These are phyloP conservation scores for Cytospora paraplurivora DNA, from an alignment of 2,329 filamentous ascomycete genomes.

Conservation along the genomic window DNA sequence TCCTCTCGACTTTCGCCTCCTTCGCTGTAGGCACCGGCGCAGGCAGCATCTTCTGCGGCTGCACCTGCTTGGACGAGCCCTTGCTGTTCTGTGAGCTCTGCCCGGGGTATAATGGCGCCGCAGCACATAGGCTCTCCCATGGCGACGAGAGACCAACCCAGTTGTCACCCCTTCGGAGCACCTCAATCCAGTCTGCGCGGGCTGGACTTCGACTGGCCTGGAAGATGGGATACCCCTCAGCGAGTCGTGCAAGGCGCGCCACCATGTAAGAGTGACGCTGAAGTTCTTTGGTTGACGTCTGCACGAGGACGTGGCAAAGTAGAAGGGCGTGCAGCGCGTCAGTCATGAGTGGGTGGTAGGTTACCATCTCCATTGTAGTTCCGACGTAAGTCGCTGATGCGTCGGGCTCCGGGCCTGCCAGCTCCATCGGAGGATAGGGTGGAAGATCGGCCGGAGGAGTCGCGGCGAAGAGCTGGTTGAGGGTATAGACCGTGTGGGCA, in stretches of 20 bases:
- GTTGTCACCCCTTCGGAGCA: constrained; percentile 67
- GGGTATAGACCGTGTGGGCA: constrained; percentile 45
- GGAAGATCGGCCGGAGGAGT: constrained; percentile 68
- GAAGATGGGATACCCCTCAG: constrained; percentile 81
- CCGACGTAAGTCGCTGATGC: constrained; percentile 39
- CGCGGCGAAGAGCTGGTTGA: constrained; percentile 70
- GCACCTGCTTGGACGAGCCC: constrained; percentile 30
- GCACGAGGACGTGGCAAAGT: constrained; percentile 75
- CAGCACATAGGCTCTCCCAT: constrained; percentile 73
- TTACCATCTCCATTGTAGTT: constrained; percentile 61
- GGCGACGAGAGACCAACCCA: constrained; percentile 66
- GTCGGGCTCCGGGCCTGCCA: constrained; percentile 35
- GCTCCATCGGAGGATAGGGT: constrained; percentile 59
- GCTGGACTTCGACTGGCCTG: constrained; percentile 71
- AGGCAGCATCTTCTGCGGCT: constrained; percentile 38
- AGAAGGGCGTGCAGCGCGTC: constrained; percentile 79
- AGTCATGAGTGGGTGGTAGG: constrained; percentile 78
- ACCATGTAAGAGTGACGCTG: constrained; percentile 81
- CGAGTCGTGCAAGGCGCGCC: constrained; percentile 71
- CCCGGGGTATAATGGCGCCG: constrained; percentile 49
- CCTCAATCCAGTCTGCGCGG: constrained; percentile 78
- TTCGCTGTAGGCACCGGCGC: constrained; percentile 32
- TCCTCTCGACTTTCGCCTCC: constrained; percentile 56
- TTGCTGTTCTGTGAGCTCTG: constrained; percentile 13
- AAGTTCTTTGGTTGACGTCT: constrained; percentile 77